phyloP scores from a whole-genome alignment of 179 eudicot genomes.

The Camellia oleifera region DNA sequence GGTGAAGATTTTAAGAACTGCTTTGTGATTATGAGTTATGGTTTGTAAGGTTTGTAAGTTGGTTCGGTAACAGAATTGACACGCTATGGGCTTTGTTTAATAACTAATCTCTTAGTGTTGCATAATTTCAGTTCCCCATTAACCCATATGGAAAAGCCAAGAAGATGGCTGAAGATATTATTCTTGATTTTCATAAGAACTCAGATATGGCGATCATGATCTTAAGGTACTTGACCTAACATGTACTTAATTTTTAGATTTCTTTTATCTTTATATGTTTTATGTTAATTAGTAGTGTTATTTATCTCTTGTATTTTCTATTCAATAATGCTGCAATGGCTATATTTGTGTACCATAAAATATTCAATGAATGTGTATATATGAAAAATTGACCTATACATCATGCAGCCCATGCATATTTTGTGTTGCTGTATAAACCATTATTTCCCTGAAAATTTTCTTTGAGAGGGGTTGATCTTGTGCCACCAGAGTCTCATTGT shows the following conservation, averaged over 20 bases:
- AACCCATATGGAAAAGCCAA: slow-evolving; percentile 97
- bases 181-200: slow-evolving; percentile 72
- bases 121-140: slow-evolving; percentile 59
- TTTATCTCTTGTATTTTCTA: neutral
- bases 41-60: neutral
- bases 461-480: neutral
- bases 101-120: slow-evolving; percentile 14
- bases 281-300: neutral
- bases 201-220: slow-evolving; percentile 91
- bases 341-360: too few species aligned
- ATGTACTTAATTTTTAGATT: neutral
- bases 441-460: neutral
- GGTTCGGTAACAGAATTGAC: neutral
- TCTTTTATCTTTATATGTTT: neutral
- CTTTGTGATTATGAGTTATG: neutral
- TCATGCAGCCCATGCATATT: neutral
- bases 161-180: slow-evolving; percentile 95
- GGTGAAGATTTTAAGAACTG: slow-evolving; percentile 36
- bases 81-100: neutral
- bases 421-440: neutral
- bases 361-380: too few species aligned
- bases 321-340: too few species aligned
- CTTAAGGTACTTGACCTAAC: slow-evolving; percentile 45
- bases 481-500: neutral
- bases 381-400: neutral